phyloP scores from a whole-genome alignment of 352 stramenopile species.

The Peronosclerospora sorghi region DNA sequence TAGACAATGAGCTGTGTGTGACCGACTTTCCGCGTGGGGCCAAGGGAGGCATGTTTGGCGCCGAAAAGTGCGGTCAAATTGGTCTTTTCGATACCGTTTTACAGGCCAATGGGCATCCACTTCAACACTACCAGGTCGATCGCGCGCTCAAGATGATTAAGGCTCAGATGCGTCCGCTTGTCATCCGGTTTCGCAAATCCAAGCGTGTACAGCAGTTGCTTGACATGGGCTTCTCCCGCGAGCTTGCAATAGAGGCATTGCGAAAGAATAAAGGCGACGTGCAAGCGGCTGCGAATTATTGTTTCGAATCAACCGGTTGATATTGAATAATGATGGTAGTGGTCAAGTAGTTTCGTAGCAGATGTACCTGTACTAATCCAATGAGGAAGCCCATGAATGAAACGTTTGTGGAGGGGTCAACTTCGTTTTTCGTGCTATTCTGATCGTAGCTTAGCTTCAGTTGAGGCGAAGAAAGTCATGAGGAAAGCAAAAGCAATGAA shows the following conservation, averaged over 20 bases:
- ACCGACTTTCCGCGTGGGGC: slow-evolving; percentile 61
- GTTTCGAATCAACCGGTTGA: slow-evolving; percentile 35
- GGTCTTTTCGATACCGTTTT: slow-evolving; percentile 57
- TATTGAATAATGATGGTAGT: no score
- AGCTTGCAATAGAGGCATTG: slow-evolving; percentile 41
- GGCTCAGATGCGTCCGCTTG: slow-evolving; percentile 55
- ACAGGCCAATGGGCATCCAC: slow-evolving; percentile 68
- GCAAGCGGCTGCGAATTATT: slow-evolving; percentile 52
- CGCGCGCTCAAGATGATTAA: slow-evolving; percentile 81
- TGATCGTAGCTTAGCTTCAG: background rate
- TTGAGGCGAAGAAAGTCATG: slow-evolving; percentile 23
- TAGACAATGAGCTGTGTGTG: slow-evolving; percentile 63
- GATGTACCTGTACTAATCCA: no score
- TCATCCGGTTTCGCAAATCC: slow-evolving; percentile 69
- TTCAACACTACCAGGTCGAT: slow-evolving; percentile 77
- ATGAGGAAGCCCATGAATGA: background rate
- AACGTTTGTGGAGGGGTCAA: background rate
- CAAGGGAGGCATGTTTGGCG: slow-evolving; percentile 58
- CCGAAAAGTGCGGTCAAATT: slow-evolving; percentile 67
- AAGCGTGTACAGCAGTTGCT: slow-evolving; percentile 50
- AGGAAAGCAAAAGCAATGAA: slow-evolving; percentile 8
- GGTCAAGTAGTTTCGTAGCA: no score
- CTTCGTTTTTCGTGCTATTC: no score
- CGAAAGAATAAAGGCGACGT: slow-evolving; percentile 42
- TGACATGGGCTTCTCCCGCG: slow-evolving; percentile 60